Evolutionary conservation across 257 asterid species (phyloP).

Genomic region (Thymus quinquecostatus): DNA sequence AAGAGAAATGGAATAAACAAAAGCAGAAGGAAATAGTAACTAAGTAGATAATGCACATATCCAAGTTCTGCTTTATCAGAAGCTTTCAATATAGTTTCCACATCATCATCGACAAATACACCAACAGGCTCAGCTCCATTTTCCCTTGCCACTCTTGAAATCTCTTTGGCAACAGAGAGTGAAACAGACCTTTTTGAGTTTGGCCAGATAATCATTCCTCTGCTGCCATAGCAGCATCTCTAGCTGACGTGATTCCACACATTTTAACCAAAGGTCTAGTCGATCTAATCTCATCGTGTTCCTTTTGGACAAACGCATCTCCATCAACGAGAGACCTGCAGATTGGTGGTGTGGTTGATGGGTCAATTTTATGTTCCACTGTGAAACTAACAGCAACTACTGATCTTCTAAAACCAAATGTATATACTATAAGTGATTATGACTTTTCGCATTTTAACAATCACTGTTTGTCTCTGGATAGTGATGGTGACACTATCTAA

Average conservation of each 20-base stretch:
- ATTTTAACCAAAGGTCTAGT: constrained; percentile 73
- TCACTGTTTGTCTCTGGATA: too few relatives aligned
- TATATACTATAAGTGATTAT: background rate
- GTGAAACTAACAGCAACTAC: background rate
- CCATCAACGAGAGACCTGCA: constrained; percentile 44
- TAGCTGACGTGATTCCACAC: constrained; percentile 90
- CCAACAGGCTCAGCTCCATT: constrained; percentile 91
- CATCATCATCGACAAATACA: constrained; percentile 91
- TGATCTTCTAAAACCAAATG: background rate
- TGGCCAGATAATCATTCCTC: constrained; percentile 97
- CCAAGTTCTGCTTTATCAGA: constrained; percentile 76
- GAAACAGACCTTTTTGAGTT: constrained; percentile 85
- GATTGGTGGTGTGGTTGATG: background rate
- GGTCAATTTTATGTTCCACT: background rate
- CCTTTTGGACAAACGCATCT: constrained; percentile 33
- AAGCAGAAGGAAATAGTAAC: constrained; percentile 13
- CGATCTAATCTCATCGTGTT: constrained; percentile 26
- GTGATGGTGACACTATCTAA: background rate
- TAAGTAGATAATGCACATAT: constrained; percentile 59
- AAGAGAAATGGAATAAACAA: constrained; percentile 22
- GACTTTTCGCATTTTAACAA: too few relatives aligned
- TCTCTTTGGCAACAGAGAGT: constrained; percentile 78
- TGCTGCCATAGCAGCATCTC: constrained; percentile 90
- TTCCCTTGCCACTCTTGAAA: constrained; percentile 68
- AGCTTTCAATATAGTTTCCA: constrained; percentile 67